Evolutionary conservation across 805 yeast species (phyloP), one percentile per base, ranked within the genome.

Genomic region (Isabelozyma heimii): DNA sequence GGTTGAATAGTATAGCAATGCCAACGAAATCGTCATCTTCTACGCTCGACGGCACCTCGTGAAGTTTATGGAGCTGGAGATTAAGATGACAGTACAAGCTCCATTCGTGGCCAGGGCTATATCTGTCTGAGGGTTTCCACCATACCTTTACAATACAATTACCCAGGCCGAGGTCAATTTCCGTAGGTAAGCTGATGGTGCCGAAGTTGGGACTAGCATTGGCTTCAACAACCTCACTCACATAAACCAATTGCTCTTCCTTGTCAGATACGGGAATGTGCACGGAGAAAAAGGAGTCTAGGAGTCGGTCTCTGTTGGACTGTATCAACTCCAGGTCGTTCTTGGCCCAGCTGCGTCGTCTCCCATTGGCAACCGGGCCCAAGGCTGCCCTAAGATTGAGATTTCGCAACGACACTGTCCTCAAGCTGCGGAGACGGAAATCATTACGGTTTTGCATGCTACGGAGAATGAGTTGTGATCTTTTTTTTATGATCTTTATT

Each of bases 161-260:
- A 44, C 47, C 39, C 35, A 30, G 35, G 8, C n/a, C 8, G 3
- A 30, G 35, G 45, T 45, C 39, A 8, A 14, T 14, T 33, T 30
- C 12, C 8, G 41, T 20, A 1, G 75, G 74, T 4, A 72, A 42
- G 10, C 60, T 44, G 3, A 70, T 46, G 8, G 52, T 55, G n/a
- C 61, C 59, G 46, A 69, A 72, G 39, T 57, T 52, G 10, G 72
- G 72, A 40, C 55, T 56, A 57, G 57, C 45, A 46, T 52, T 55
- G 13, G 48, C 45, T 5, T 39, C 30, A 1, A 59, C 49, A 5
- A 66, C 56, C 49, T 71, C 76, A 49, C 75, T 70, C 27, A 72
- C 58, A 48, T 69, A 69, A 3, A 69, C 44, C 43, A 30, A 30
- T 30, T 30, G 35, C 5, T 30, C 35, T 20, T 2, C 24, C 24